Evolutionary conservation across 1,139 yeast genomes (phyloP).

Genomic region (Arxiozyma bovina): DNA sequence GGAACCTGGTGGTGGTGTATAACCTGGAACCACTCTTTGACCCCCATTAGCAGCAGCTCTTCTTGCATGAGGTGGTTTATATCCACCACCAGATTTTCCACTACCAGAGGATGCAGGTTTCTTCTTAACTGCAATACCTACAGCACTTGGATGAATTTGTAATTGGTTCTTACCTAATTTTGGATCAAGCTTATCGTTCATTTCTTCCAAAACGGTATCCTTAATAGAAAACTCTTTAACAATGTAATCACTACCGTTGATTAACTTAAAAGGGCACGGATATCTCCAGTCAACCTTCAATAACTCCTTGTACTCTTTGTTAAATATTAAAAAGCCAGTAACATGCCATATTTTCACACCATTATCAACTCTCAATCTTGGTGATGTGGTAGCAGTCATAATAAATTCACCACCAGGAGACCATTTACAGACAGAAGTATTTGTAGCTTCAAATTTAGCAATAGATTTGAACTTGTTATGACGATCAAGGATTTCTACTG

Average conservation of each 20-base stretch:
- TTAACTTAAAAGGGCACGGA: conserved; percentile 20
- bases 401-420: conserved; percentile 95
- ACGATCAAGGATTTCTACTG: conserved; percentile 91
- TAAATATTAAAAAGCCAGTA: conserved; percentile 69
- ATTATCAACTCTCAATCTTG: conserved; percentile 93
- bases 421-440: conserved; percentile 95
- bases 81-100: conserved; percentile 48
- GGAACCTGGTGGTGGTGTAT: conserved; percentile 24
- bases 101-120: conserved; percentile 14
- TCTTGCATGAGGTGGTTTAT: conserved; percentile 94
- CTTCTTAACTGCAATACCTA: conserved; percentile 45
- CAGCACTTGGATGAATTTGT: conserved; percentile 57
- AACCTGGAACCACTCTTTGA: conserved; percentile 28
- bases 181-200: conserved; percentile 38
- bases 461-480: conserved; percentile 75
- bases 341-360: conserved; percentile 93
- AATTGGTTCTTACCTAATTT: conserved; percentile 22
- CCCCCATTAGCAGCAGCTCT: conserved; percentile 37
- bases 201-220: conserved; percentile 49
- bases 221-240: conserved; percentile 34
- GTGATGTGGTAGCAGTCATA: conserved; percentile 93
- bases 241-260: conserved; percentile 15
- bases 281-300: conserved; percentile 83
- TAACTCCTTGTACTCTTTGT: conserved; percentile 73
- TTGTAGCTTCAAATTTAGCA: conserved; percentile 79